Conservation (phyloP, 2,329 filamentous ascomycete species). For the Teratosphaeria nubilosa region DNA sequence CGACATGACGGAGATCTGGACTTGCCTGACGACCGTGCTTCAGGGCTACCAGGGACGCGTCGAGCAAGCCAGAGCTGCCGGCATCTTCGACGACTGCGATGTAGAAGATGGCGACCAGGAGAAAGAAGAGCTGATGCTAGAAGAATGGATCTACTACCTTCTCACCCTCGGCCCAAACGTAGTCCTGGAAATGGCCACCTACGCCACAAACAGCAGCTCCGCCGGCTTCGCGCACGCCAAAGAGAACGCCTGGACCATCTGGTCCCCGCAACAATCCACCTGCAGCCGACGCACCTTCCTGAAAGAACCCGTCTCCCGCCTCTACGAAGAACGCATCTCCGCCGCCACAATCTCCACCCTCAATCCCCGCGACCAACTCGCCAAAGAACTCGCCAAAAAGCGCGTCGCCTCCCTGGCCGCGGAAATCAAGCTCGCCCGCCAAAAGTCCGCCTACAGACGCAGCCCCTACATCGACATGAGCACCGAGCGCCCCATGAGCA, state of each 20-base stretch:
- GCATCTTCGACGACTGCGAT: slow-evolving; percentile 44
- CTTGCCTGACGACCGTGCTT: slow-evolving; percentile 47
- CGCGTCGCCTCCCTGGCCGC: slow-evolving; percentile 33
- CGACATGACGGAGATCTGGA: slow-evolving; percentile 57
- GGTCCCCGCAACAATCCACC: slow-evolving; percentile 37
- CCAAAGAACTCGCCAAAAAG: slow-evolving; percentile 31
- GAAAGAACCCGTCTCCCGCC: slow-evolving; percentile 49
- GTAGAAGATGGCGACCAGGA: slow-evolving; percentile 39
- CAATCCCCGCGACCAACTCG: slow-evolving; percentile 24
- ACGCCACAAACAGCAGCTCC: slow-evolving; percentile 27
- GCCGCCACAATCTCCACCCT: slow-evolving; percentile 18
- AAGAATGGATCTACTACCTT: slow-evolving; percentile 53
- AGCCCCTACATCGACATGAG: slow-evolving; percentile 29
- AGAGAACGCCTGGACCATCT: slow-evolving; percentile 46
- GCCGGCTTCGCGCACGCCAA: slow-evolving; percentile 44
- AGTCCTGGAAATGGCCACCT: slow-evolving; percentile 41
- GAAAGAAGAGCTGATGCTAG: slow-evolving; percentile 44
- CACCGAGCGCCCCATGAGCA: slow-evolving; percentile 28
- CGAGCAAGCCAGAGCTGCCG: slow-evolving; percentile 44
- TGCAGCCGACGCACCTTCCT: slow-evolving; percentile 47
- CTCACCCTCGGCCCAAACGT: slow-evolving; percentile 49
- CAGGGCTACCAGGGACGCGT: slow-evolving; percentile 46
- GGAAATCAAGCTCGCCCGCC: slow-evolving; percentile 31
- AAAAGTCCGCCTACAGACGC: slow-evolving; percentile 26
- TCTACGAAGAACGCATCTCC: slow-evolving; percentile 46